Base-by-base conservation (phyloP, 306 rosid genomes). In the Notholithocarpus densiflorus region DNA sequence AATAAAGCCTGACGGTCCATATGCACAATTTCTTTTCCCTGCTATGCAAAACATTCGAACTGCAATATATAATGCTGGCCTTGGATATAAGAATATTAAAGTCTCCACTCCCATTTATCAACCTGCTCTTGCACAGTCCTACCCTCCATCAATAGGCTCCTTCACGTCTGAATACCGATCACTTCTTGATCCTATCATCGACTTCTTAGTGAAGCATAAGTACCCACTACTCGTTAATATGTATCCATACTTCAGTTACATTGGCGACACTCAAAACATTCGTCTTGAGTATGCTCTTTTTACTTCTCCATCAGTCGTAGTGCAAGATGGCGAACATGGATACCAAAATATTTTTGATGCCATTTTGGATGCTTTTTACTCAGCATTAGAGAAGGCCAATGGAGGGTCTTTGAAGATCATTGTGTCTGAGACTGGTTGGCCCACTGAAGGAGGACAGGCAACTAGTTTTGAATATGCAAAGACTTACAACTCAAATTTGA, bases 11-110 rank as follows among this genome's bases (percentile, higher is more conserved):
- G 5, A 17, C 4, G 71, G 65, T 2, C 15, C 71, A 5, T 24
- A 0, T 20, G 84, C 91, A 48, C 40, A 5, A 0, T 84, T 45
- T 75, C 78, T 89, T 23, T 57, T 77, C n/a, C 83, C 86, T 0
- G 91, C 90, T 20, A 80, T 89, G 84, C 79, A 76, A 32, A 89
- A 84, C 74, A 64, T 89, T n/a, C 85, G 80, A 15, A 81, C 8
- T 0, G 88, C 89, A 10, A 48, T 89, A 27, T 31, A 69, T 51
- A 15, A 56, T 0, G 86, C 87, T 24, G 77, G 81, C n/a, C 75
- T 84, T 7, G 73, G 40, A 4, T 56, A 68, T 57, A 69, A 82
- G 71, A 43, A 43, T 43, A 89, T 84, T 53, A 85, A 83, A 31
- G 90, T 87, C 60, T 59, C 90, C 66, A 89, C 90, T 1, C 82